Evolutionary conservation across 768 basidiomycete genomes (phyloP), one percentile per base, ranked within the genome.

Genomic region (Tylopilus plumbeoviolaceoides): DNA sequence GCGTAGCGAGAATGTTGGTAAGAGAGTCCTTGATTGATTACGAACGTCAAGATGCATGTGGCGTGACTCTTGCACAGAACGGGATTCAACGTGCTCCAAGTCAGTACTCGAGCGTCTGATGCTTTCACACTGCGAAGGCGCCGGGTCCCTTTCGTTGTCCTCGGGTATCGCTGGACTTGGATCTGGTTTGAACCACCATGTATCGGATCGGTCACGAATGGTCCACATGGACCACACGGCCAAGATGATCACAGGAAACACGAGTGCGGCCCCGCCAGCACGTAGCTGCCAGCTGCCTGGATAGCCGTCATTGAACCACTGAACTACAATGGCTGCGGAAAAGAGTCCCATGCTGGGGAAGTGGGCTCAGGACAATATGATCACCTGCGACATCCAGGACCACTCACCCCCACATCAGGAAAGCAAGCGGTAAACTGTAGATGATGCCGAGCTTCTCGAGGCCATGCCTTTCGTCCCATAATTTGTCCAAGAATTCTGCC

Each of bases 371-470:
- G 12, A 12, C 18, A 44, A 46, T 36, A 8, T 7, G n/a, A n/a
- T 42, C n/a, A 7, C 18, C 7, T 12, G 30, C 9, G 15, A 33
- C 1, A 38, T n/a, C 11, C 30, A 30, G 33, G 25, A 21, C 25
- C 14, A 74, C 81, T 66, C 59, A 82, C 82, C 74, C 76, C 81
- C 81, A 84, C 71, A 84, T 75, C 40, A 84, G 68, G 20, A 83
- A 65, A 1, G 79, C 77, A 50, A 80, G 78, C 0, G 82, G 82
- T 9, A 84, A 58, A 53, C 78, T 77, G 53, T 81, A 81, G 49
- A 81, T 57, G 17, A 83, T 68, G 17, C 80, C 78, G 5, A 83
- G 70, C 1, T 63, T 75, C 59, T 83, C 79, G 1, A 81, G 64
- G 1, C 82, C 78, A 31, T 73, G 67, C 1, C 47, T 61, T 9